Evolutionary conservation across 2,329 filamentous ascomycete genomes (phyloP).

Genomic region (Ophiostoma montium): DNA sequence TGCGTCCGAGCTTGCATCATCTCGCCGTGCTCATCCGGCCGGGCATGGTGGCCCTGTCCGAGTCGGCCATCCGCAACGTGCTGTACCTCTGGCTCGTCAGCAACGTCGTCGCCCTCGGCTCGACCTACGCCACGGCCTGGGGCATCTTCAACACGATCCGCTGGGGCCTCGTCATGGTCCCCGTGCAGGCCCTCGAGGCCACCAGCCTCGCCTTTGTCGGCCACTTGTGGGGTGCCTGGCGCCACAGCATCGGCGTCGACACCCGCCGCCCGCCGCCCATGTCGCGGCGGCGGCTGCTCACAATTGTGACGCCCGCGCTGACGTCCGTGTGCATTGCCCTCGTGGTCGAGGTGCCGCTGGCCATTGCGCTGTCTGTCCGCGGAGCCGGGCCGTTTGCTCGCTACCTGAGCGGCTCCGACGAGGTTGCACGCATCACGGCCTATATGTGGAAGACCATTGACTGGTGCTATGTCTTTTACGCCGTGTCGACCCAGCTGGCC

Average conservation of each 20-base stretch:
- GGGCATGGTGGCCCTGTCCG: conserved; percentile 43
- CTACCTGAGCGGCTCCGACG: conserved; percentile 43
- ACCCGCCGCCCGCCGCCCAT: neutral
- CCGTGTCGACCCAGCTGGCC: conserved; percentile 48
- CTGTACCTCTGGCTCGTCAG: conserved; percentile 58
- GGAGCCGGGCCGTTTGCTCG: conserved; percentile 46
- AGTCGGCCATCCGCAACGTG: conserved; percentile 53
- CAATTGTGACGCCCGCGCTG: conserved; percentile 38
- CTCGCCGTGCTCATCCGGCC: conserved; percentile 40
- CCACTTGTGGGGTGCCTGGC: conserved; percentile 46
- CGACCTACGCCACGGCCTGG: conserved; percentile 57
- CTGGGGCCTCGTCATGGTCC: conserved; percentile 63
- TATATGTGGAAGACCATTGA: conserved; percentile 52
- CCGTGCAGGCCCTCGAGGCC: conserved; percentile 51
- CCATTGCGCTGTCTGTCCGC: conserved; percentile 44
- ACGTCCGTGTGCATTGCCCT: conserved; percentile 39
- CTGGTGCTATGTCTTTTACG: conserved; percentile 59
- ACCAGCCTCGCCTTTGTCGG: conserved; percentile 49
- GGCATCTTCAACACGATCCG: conserved; percentile 60
- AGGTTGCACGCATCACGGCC: conserved; percentile 45
- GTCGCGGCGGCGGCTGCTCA: neutral
- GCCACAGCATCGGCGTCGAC: conserved; percentile 17
- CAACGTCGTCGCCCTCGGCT: conserved; percentile 48
- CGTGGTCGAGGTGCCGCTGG: conserved; percentile 45
- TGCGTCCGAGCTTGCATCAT: conserved; percentile 25